A percentile compares a stretch with the other conserved stretches of the same genome.
phyloP scores from a whole-genome alignment of 331 rosid genomes.

The Malus hybrid region DNA sequence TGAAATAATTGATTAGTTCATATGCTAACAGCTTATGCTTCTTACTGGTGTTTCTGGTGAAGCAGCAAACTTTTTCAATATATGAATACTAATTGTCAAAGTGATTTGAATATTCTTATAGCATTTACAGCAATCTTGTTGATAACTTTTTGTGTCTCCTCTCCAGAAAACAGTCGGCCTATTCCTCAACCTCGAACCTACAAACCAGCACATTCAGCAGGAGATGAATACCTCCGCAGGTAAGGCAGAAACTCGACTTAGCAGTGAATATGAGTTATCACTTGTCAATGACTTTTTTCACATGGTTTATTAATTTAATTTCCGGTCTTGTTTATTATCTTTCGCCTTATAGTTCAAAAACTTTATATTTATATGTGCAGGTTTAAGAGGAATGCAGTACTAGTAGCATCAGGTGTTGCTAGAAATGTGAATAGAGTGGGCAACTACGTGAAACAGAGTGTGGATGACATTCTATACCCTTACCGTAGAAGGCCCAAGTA shows the following conservation, averaged over 20 bases:
- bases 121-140: neutral
- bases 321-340: neutral
- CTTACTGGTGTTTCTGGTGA: neutral
- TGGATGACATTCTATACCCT: slow-evolving; percentile 66
- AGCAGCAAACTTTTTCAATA: neutral
- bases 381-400: slow-evolving; percentile 66
- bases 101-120: neutral
- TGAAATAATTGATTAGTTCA: neutral
- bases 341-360: neutral
- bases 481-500: slow-evolving; percentile 65
- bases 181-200: slow-evolving; percentile 45
- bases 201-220: slow-evolving; percentile 36
- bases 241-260: slow-evolving; percentile 23
- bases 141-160: neutral
- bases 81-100: neutral
- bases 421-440: slow-evolving; percentile 66
- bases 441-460: slow-evolving; percentile 50
- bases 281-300: neutral
- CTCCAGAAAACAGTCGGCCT: slow-evolving; percentile 31
- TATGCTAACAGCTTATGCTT: neutral
- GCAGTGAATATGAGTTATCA: neutral
- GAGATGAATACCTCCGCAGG: slow-evolving; percentile 75
- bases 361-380: slow-evolving; percentile 27
- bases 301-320: neutral
- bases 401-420: slow-evolving; percentile 77